Base-by-base conservation (phyloP, 768 basidiomycete genomes). In the Hericium erinaceus region DNA sequence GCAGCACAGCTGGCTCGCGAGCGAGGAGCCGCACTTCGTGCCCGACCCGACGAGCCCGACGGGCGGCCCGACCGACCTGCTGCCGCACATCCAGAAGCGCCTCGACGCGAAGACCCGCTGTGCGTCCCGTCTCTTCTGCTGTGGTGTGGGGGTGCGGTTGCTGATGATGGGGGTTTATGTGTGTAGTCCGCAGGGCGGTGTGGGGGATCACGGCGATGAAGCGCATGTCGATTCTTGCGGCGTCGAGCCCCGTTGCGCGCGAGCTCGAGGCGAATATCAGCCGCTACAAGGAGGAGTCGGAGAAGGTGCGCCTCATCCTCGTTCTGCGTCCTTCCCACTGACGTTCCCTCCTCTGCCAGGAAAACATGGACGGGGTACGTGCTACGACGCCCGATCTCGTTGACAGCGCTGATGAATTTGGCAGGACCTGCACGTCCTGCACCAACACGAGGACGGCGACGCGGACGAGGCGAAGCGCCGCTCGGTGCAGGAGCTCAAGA, bases 21-120 rank as follows among this genome's bases (percentile, higher is more conserved):
- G 80, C 54, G 77, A 79, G 46, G 68, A 77, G 57, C 84, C 85
- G 20, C 83, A 91, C 74, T 89, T 81, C 69, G 89, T 90, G 39
- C 72, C 79, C 39, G 84, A 85, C 64, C 79, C 80, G 15, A 72
- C 74, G 57, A 79, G 76, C 58, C 72, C 77, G 39, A 75, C 73
- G 53, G 88, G 87, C 49, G 75, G 75, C 48, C 83, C 85, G 26
- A 80, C 80, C 22, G 85, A 97, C 73, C 77, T 98, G 65, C 73
- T 98, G 64, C 95, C 95, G 28, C 81, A 88, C 48, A 87, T 98
- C 71, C 90, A 85, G 78, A 89, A 83, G 72, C 86, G 83, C 33
- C 94, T 97, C 74, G 83, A 97, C 68, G 93, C 92, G 37, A 89
- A 81, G 75, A 46, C 51, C 16, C 54, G 62, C 33, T 63, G 62